phyloP scores from a whole-genome alignment of 306 rosid species.

The Sicyos edulis region DNA sequence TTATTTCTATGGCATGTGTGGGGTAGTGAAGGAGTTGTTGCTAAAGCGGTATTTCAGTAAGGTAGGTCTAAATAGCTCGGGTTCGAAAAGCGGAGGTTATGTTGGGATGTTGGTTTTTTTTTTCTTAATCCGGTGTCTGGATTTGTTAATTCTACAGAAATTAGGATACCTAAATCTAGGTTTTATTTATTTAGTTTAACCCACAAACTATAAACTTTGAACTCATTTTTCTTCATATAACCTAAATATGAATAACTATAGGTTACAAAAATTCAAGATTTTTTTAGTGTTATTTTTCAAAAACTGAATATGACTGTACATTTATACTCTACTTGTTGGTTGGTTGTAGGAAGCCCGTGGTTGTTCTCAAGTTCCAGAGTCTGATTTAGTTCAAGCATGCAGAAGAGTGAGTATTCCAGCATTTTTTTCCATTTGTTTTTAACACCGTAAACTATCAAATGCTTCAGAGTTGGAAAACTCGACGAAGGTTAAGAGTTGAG shows the following conservation, averaged over 20 bases:
- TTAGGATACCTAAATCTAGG: too few species aligned
- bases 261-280: not conserved
- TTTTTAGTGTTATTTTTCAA: not conserved
- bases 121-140: too few species aligned
- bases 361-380: conserved; percentile 52
- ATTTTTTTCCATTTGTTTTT: not conserved
- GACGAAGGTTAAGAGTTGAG: conserved; percentile 11
- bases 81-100: not conserved
- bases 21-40: conserved; percentile 76
- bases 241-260: not conserved
- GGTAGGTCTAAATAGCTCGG: conserved; percentile 37
- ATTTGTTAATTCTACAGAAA: too few species aligned
- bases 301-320: conserved; percentile 21
- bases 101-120: not conserved
- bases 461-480: conserved; percentile 5
- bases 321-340: conserved; percentile 17
- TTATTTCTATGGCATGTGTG: conserved; percentile 91
- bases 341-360: conserved; percentile 70
- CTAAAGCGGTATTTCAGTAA: conserved; percentile 88
- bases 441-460: conserved; percentile 1
- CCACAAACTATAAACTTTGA: not conserved
- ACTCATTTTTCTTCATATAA: not conserved
- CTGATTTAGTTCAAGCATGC: conserved; percentile 78
- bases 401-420: conserved; percentile 62
- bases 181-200: too few species aligned